A percentile compares a stretch with the other conserved stretches of the same genome.
These are phyloP conservation scores for Puya raimondii DNA, from an alignment of 176 grass and related monocot genomes.

Conservation along the genomic window DNA sequence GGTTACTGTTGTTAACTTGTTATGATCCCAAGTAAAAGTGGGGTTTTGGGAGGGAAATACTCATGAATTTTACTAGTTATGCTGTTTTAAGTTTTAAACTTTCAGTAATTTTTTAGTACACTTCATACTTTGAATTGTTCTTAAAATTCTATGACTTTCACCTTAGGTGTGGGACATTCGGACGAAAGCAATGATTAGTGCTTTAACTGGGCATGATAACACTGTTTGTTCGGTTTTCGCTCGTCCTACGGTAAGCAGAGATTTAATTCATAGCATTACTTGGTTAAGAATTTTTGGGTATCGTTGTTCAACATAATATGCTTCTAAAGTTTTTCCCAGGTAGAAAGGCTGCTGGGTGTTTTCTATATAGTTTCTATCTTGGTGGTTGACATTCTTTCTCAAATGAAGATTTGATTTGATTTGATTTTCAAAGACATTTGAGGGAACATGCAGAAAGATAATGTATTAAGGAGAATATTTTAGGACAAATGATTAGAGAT, in stretches of 20 bases:
- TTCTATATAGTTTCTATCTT: too few species aligned
- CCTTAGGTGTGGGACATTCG: slow-evolving; percentile 90
- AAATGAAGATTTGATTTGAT: too few species aligned
- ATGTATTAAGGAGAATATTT: background rate
- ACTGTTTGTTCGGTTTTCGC: slow-evolving; percentile 98
- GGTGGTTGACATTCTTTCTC: too few species aligned
- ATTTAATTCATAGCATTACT: slow-evolving; percentile 5
- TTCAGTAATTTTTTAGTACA: too few species aligned
- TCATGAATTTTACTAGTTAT: too few species aligned
- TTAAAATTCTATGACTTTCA: slow-evolving; percentile 6
- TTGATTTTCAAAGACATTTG: too few species aligned
- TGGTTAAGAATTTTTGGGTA: background rate
- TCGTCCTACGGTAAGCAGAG: slow-evolving; percentile 65
- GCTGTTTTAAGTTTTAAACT: too few species aligned
- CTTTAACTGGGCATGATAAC: slow-evolving; percentile 94
- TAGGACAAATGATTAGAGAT: background rate
- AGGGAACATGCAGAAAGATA: too few species aligned
- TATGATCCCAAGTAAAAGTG: too few species aligned
- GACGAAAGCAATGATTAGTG: slow-evolving; percentile 93
- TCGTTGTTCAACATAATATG: background rate
- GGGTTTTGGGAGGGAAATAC: too few species aligned
- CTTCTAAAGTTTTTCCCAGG: background rate
- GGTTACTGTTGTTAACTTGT: too few species aligned
- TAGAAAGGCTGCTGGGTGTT: background rate
- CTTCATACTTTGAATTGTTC: background rate